Base-by-base conservation (phyloP, 2,329 filamentous ascomycete species). In the Blastomyces parvus region DNA sequence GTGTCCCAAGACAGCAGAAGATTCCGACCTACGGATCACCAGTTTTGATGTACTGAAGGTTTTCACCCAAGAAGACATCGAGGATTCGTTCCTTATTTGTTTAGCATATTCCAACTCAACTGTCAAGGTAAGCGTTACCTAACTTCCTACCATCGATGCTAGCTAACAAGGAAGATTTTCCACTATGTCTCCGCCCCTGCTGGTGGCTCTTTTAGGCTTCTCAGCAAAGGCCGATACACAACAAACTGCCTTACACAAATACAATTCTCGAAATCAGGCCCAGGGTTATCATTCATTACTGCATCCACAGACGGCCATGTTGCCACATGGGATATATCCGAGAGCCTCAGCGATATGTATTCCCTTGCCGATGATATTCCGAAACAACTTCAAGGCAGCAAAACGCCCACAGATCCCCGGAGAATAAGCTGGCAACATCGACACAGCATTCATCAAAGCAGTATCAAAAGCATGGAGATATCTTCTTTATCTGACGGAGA, bases 81-180 rank as follows among this genome's bases (percentile, higher is more conserved):
- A 68, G 40, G 64, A 68, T 48, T 65, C 63, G 4, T 86, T 88
- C 69, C 70, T 85, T 2, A 80, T 97, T 62, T 85, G 85, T 0
- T 82, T 96, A 77, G 87, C 83, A 0, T 87, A 94, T 69, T 97
- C 93, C 0, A 93, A 97, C 75, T 97, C 93, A 0, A 86, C 83
- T 2, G 73, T 96, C 52, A 88, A 86, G 73, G 80, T 82, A 70
- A 73, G 70, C 64, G 13, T 44, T 36, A 22, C 62, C 71, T 64
- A 19, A 42, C 0, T 48, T 36, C 22, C 38, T 19, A n/a, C 40
- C n/a, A n/a, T 30, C 22, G n/a, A 52, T 52, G 40, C 42, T 17
- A 27, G 9, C 57, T 59, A 30, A 58, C 53, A 53, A 46, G 13
- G 27, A 65, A 83, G 81, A 70, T 82, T 17, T 83, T 83, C 68